Base-by-base conservation (phyloP, 2,329 filamentous ascomycete genomes). In the Colletotrichum sojae region DNA sequence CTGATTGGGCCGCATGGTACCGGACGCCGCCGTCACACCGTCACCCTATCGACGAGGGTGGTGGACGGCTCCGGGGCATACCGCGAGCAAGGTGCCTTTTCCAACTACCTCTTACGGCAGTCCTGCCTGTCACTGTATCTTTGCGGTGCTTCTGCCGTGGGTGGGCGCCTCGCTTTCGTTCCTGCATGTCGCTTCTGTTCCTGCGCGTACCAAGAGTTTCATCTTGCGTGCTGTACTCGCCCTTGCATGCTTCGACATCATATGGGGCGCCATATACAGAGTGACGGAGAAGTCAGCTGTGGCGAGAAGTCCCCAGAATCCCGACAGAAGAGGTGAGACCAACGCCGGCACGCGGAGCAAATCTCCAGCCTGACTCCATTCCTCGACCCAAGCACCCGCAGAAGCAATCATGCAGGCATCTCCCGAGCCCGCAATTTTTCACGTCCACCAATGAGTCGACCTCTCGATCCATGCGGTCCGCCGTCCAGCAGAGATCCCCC, bases 331-430 rank as follows among this genome's bases (percentile, higher is more conserved):
- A 54, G 36, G 36, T 43, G 8, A 56, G 36, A 45, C 64, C 51
- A 52, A 63, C 52, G 64, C 52, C 52, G 45, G 51, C 13, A 63
- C 58, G 64, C 59, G 64, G 64, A 53, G 58, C 52, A 67, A 67
- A 62, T 67, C 51, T 56, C 45, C 52, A 67, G 58, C 43, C 20
- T 13, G 45, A 18, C 59, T 40, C 64, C 58, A 63, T 51, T 16
- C 10, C 6, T 36, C 25, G 63, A 36, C 31, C 31, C 58, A 57
- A 56, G 58, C 52, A 67, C 56, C 49, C 9, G 6, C 43, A 67
- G 52, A 67, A 53, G 64, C 10, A 63, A 63, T 20, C 52, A 57
- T 53, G 25, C 51, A 67, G 43, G 20, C 12, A 57, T 52, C 58
- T 63, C 22, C 64, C 64, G 22, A 52, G 45, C 52, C 36, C 52